phyloP scores from a whole-genome alignment of 2,329 filamentous ascomycete species.

The Bipolaris victoriae region DNA sequence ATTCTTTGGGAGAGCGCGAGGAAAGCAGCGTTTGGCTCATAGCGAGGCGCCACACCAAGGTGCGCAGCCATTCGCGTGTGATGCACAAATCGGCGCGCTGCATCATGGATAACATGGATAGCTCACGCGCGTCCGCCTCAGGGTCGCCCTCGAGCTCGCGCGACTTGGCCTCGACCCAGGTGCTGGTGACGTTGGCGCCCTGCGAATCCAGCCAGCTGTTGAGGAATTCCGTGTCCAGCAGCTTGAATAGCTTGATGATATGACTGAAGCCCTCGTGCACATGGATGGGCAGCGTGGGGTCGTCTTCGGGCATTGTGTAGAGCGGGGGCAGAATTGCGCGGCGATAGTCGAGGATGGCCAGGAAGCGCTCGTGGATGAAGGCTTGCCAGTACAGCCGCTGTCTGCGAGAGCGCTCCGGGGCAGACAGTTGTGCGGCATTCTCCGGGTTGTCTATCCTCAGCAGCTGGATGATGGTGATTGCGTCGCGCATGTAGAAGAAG shows the following conservation, averaged over 20 bases:
- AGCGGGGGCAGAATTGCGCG: conserved; percentile 52
- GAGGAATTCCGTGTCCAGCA: conserved; percentile 55
- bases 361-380: conserved; percentile 63
- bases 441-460: conserved; percentile 52
- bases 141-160: conserved; percentile 51
- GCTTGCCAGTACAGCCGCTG: conserved; percentile 63
- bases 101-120: conserved; percentile 50
- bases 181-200: conserved; percentile 43
- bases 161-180: conserved; percentile 56
- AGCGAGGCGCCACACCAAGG: conserved; percentile 58
- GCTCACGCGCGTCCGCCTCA: conserved; percentile 46
- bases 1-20: conserved; percentile 46
- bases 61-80: conserved; percentile 58
- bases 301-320: conserved; percentile 49
- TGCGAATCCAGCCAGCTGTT: conserved; percentile 53
- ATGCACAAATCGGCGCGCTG: conserved; percentile 59
- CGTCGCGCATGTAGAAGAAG: conserved; percentile 60
- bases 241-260: conserved; percentile 54
- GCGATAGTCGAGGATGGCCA: conserved; percentile 60
- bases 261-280: conserved; percentile 54
- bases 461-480: conserved; percentile 50
- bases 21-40: conserved; percentile 56
- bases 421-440: conserved; percentile 37
- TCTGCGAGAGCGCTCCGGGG: conserved; percentile 50
- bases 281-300: conserved; percentile 47